Conservation (phyloP, 257 asterid genomes). For the Leonotis leonurus region DNA sequence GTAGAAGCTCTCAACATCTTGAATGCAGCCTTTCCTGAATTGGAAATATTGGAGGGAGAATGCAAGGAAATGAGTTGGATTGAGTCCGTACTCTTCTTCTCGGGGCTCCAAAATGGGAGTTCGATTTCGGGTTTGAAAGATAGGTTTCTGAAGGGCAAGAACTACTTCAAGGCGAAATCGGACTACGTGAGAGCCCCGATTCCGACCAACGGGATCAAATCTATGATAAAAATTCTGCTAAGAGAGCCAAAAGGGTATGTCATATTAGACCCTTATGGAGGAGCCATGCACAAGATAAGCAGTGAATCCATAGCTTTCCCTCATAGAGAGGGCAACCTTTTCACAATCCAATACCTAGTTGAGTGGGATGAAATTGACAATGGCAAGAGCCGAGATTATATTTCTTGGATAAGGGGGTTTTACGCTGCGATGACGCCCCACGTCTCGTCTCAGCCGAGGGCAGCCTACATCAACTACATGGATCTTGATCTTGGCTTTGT, state of each 20-base stretch:
- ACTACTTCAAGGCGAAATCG: constrained; percentile 65
- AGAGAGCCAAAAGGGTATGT: constrained; percentile 60
- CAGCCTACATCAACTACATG: constrained; percentile 67
- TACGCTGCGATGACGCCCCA: constrained; percentile 45
- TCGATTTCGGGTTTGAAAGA: constrained; percentile 26
- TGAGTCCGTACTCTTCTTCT: constrained; percentile 53
- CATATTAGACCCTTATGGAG: constrained; percentile 70
- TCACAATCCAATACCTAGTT: constrained; percentile 51
- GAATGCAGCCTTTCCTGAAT: constrained; percentile 32
- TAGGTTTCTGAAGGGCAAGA: constrained; percentile 31
- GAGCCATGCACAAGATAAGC: constrained; percentile 46
- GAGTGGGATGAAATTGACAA: constrained; percentile 41
- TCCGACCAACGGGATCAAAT: constrained; percentile 23
- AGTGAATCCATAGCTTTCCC: constrained; percentile 60
- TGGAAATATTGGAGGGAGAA: constrained; percentile 24
- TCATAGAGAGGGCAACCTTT: constrained; percentile 64
- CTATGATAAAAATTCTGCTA: constrained; percentile 28
- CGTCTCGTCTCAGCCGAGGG: constrained; percentile 52
- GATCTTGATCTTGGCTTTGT: constrained; percentile 69
- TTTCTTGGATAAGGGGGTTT: constrained; percentile 54
- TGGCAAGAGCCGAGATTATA: constrained; percentile 18
- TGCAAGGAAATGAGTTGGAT: constrained; percentile 71
- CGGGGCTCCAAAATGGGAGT: constrained; percentile 33
- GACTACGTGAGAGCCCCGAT: constrained; percentile 49
- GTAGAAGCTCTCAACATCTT: constrained; percentile 27